These are phyloP conservation scores for Aspergillus brasiliensis DNA, from an alignment of 2,329 filamentous ascomycete species.

Conservation along the genomic window DNA sequence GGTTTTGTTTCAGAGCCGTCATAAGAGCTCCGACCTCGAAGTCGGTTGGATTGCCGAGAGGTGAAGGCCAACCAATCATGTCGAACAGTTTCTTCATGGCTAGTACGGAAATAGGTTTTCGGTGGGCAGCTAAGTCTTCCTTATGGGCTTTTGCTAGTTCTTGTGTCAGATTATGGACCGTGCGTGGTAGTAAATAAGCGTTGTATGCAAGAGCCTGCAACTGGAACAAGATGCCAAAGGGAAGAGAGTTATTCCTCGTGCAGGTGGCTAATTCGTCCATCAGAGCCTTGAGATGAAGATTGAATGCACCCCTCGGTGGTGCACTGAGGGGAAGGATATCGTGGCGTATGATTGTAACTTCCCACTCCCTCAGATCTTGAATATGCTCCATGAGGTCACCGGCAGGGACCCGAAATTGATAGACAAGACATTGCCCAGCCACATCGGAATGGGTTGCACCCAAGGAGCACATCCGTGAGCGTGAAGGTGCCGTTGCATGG, in stretches of 20 bases:
- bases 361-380: slow-evolving; percentile 25
- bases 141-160: slow-evolving; percentile 42
- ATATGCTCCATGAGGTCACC: slow-evolving; percentile 29
- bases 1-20: slow-evolving; percentile 42
- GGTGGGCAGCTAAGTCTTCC: slow-evolving; percentile 23
- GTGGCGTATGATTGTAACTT: slow-evolving; percentile 25
- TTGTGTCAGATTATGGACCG: slow-evolving; percentile 50
- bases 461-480: slow-evolving; percentile 10
- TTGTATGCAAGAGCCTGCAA: slow-evolving; percentile 65
- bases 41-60: slow-evolving; percentile 49
- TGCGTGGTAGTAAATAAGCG: slow-evolving; percentile 61
- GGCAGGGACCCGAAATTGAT: slow-evolving; percentile 40
- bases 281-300: slow-evolving; percentile 1
- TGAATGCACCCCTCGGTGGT: neutral
- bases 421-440: slow-evolving; percentile 45
- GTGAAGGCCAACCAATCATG: slow-evolving; percentile 58
- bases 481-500: neutral
- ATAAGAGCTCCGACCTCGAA: slow-evolving; percentile 47
- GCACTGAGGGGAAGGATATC: slow-evolving; percentile 1
- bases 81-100: slow-evolving; percentile 58
- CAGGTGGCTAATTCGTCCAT: slow-evolving; percentile 39
- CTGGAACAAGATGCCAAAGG: slow-evolving; percentile 62
- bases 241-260: slow-evolving; percentile 36
- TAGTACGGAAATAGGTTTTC: slow-evolving; percentile 51
- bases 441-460: slow-evolving; percentile 9